These are phyloP conservation scores for Acacia melanoxylon DNA, from an alignment of 306 rosid genomes.

Conservation along the genomic window DNA sequence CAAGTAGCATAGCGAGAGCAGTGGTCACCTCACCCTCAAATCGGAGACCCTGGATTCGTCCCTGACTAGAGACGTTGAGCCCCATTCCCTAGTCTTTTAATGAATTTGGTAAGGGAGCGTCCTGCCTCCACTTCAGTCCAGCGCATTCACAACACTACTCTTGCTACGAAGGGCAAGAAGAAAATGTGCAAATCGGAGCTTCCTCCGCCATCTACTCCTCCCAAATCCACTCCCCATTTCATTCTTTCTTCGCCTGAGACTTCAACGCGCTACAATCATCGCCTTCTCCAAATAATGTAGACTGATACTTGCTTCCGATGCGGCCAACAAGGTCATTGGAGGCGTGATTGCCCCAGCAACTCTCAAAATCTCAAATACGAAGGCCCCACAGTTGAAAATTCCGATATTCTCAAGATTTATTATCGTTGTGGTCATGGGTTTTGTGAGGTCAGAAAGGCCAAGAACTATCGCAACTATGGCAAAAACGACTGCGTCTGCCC, in stretches of 20 bases:
- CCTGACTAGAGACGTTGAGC: not conserved
- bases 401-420: not conserved
- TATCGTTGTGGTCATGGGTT: constrained; percentile 43
- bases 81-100: not conserved
- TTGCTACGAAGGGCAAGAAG: not conserved
- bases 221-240: not conserved
- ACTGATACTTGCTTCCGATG: constrained; percentile 26
- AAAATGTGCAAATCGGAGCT: not conserved
- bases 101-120: not conserved
- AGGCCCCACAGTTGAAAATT: not conserved
- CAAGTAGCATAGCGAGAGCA: not conserved
- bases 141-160: not conserved
- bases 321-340: constrained; percentile 30
- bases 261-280: not conserved
- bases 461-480: not conserved
- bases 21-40: not conserved
- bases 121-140: not conserved
- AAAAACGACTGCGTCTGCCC: constrained; percentile 42
- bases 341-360: constrained; percentile 25
- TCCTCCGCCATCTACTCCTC: not conserved
- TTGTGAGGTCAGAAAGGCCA: constrained; percentile 20
- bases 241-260: not conserved
- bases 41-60: not conserved
- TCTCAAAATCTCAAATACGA: not conserved
- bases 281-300: constrained; percentile 9